These are phyloP conservation scores for Fragaria iinumae DNA, from an alignment of 306 rosid species.

Conservation along the genomic window DNA sequence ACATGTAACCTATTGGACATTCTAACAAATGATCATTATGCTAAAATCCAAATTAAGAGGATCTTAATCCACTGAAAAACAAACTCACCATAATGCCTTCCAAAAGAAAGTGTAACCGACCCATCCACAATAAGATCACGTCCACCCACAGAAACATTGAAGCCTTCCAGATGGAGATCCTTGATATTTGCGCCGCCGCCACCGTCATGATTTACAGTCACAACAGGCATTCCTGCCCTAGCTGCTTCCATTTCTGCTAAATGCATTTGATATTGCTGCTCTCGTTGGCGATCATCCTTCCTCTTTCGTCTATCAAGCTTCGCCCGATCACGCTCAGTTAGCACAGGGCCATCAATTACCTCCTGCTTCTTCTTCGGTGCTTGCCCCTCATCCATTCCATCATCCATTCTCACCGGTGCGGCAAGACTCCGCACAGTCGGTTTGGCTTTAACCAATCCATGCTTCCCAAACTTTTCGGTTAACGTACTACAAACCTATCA, in stretches of 20 bases:
- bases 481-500: constrained; percentile 73
- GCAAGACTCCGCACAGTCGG: constrained; percentile 86
- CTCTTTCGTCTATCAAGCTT: constrained; percentile 84
- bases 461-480: constrained; percentile 84
- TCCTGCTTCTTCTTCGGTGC: constrained; percentile 78
- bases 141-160: constrained; percentile 91
- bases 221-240: constrained; percentile 92
- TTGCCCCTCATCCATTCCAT: constrained; percentile 78
- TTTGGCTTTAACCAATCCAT: constrained; percentile 74
- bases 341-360: constrained; percentile 74
- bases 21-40: not conserved
- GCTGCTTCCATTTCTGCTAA: constrained; percentile 92
- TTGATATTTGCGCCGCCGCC: constrained; percentile 67
- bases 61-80: not conserved
- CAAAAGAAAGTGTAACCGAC: constrained; percentile 78
- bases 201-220: constrained; percentile 66
- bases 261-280: constrained; percentile 87
- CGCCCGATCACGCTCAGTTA: constrained; percentile 75
- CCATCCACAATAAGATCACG: constrained; percentile 97
- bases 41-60: not conserved
- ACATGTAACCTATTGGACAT: not conserved
- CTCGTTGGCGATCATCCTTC: constrained; percentile 95
- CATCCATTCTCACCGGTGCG: constrained; percentile 85
- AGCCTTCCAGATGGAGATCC: constrained; percentile 90
- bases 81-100: constrained; percentile 90